Percentiles rank a stretch among this genome's conserved stretches.
Evolutionary conservation across 2,329 filamentous ascomycete genomes (phyloP).

Genomic region (Colletotrichum liriopes): DNA sequence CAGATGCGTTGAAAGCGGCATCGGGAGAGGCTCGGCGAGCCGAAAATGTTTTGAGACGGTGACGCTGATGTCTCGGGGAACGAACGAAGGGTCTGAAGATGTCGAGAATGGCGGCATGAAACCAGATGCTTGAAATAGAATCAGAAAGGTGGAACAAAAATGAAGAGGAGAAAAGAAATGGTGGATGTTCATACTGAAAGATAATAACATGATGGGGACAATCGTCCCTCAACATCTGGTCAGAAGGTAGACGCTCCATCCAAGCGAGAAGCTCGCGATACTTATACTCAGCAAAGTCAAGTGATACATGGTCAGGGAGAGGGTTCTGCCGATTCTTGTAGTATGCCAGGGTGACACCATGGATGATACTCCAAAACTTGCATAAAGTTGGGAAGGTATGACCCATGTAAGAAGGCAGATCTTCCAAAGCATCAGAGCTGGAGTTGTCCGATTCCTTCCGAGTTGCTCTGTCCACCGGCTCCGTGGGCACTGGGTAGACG

Average conservation of each 20-base stretch:
- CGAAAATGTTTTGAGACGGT: slow-evolving; percentile 51
- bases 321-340: slow-evolving; percentile 43
- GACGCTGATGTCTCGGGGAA: slow-evolving; percentile 8
- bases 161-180: neutral
- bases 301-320: slow-evolving; percentile 26
- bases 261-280: slow-evolving; percentile 58
- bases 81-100: slow-evolving; percentile 53
- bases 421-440: too few relatives aligned
- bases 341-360: slow-evolving; percentile 51
- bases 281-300: slow-evolving; percentile 54
- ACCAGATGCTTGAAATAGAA: slow-evolving; percentile 54
- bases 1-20: slow-evolving; percentile 52
- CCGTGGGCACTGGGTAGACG: slow-evolving; percentile 46
- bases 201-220: slow-evolving; percentile 54
- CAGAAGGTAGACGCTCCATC: slow-evolving; percentile 51
- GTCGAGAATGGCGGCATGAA: slow-evolving; percentile 56
- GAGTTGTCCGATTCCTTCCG: neutral
- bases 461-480: neutral
- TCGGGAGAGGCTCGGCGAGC: slow-evolving; percentile 49
- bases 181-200: slow-evolving; percentile 52
- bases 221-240: slow-evolving; percentile 47
- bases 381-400: slow-evolving; percentile 52
- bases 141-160: neutral
- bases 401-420: slow-evolving; percentile 44
- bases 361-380: slow-evolving; percentile 56